Evolutionary conservation across 257 asterid genomes (phyloP).

Genomic region (Nicotiana noctiflora): DNA sequence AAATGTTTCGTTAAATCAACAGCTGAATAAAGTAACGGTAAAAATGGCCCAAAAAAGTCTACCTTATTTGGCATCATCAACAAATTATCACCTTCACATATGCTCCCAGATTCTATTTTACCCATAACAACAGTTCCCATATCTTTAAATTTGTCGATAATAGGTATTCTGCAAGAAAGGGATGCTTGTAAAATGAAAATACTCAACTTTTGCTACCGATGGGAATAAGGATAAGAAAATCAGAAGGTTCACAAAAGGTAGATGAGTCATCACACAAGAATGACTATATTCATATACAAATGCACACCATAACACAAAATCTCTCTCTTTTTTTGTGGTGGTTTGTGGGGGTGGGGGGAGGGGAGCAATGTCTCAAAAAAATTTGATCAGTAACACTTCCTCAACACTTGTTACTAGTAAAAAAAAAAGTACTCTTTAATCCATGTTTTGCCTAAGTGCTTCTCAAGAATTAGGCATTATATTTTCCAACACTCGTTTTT

Average conservation of each 20-base stretch:
- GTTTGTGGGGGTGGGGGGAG: too few species aligned
- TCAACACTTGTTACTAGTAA: neutral
- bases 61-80: conserved; percentile 97
- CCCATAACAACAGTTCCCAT: conserved; percentile 99
- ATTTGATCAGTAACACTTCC: neutral
- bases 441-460: neutral
- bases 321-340: neutral
- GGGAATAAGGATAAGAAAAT: neutral
- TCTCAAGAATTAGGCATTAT: neutral
- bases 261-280: neutral
- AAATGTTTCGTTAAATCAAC: too few species aligned
- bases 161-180: conserved; percentile 53
- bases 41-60: neutral
- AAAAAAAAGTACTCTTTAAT: neutral
- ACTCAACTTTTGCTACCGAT: neutral
- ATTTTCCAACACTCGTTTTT: neutral
- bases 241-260: neutral
- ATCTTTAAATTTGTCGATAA: conserved; percentile 86
- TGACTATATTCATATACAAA: neutral
- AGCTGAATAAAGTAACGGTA: neutral
- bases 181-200: neutral
- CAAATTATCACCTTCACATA: conserved; percentile 76
- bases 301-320: neutral
- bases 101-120: conserved; percentile 85
- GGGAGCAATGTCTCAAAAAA: too few species aligned